A percentile compares a stretch with the other conserved stretches of the same genome.
phyloP scores from a whole-genome alignment of 2,329 filamentous ascomycete species.

The Orbilia brochopaga region DNA sequence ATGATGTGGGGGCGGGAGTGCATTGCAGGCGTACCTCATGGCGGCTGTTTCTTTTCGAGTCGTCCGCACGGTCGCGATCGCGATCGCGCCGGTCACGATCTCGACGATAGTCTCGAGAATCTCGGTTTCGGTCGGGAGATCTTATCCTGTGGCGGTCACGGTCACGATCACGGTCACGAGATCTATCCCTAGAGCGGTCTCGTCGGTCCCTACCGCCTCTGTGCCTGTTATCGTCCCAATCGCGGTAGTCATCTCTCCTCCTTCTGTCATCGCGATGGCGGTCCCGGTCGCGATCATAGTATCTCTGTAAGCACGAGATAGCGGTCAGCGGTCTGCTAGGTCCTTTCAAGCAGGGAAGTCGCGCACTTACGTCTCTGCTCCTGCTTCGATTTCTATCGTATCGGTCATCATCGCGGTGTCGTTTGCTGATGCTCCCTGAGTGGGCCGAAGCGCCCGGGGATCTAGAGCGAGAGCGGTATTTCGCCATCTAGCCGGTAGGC shows the following conservation, averaged over 20 bases:
- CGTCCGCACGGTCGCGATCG: constrained; percentile 53
- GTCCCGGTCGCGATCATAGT: constrained; percentile 52
- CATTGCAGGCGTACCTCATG: constrained; percentile 50
- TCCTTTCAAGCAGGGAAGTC: background rate
- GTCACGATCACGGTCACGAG: constrained; percentile 52
- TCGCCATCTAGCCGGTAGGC: constrained; percentile 21
- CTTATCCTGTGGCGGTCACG: constrained; percentile 48
- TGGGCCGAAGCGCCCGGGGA: constrained; percentile 34
- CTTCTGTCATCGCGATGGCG: constrained; percentile 53
- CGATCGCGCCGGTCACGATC: constrained; percentile 52
- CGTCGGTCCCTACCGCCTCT: constrained; percentile 52
- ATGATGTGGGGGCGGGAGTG: background rate
- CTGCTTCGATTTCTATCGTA: constrained; percentile 44
- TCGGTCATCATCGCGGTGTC: constrained; percentile 48
- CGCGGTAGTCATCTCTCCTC: constrained; percentile 52
- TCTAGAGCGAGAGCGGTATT: constrained; percentile 46
- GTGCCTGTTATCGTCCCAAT: constrained; percentile 52
- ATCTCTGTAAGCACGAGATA: constrained; percentile 16
- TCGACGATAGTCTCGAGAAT: constrained; percentile 51
- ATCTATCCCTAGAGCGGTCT: constrained; percentile 53
- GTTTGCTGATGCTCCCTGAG: constrained; percentile 22
- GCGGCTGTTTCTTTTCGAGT: constrained; percentile 50
- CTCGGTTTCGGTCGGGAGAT: constrained; percentile 47
- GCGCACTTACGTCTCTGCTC: constrained; percentile 35
- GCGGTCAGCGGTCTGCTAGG: background rate